These are phyloP conservation scores for Conidiobolus incongruus DNA, from an alignment of 371 early-diverging fungal species.

Conservation along the genomic window DNA sequence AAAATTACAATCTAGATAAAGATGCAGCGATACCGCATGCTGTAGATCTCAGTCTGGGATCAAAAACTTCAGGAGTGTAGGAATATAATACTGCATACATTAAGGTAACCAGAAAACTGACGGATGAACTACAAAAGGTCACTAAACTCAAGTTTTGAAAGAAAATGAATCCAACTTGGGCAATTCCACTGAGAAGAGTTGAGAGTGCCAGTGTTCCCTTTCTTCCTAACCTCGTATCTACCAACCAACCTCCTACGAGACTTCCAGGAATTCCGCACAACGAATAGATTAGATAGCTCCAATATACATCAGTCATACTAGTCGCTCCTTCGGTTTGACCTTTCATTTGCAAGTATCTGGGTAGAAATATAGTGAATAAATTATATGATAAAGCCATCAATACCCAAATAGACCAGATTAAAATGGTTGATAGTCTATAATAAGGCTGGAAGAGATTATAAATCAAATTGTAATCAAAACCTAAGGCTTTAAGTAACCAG, in stretches of 20 bases:
- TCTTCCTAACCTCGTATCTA: conserved; percentile 53
- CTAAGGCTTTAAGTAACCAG: too few species aligned
- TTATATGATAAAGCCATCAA: conserved; percentile 54
- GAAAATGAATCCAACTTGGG: conserved; percentile 37
- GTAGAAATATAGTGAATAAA: conserved; percentile 68
- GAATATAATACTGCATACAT: conserved; percentile 68
- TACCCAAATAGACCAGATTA: conserved; percentile 63
- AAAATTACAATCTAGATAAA: conserved; percentile 29
- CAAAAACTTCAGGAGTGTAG: conserved; percentile 79
- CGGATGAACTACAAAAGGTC: conserved; percentile 34
- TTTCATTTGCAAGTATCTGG: conserved; percentile 40
- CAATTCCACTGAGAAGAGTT: conserved; percentile 37
- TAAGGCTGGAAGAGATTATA: background rate
- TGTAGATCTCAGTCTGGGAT: conserved; percentile 48
- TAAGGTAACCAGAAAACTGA: conserved; percentile 43
- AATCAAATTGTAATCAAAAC: too few species aligned
- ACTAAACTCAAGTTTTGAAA: conserved; percentile 22
- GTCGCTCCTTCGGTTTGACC: conserved; percentile 14
- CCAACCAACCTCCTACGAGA: conserved; percentile 43
- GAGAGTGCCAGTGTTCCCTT: conserved; percentile 61
- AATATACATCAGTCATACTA: conserved; percentile 33
- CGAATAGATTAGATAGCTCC: conserved; percentile 51
- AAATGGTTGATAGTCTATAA: conserved; percentile 24
- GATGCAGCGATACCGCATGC: conserved; percentile 62
- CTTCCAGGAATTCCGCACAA: conserved; percentile 64